A percentile compares a stretch with the other conserved stretches of the same genome.
These are phyloP conservation scores for Populus ilicifolia DNA, from an alignment of 345 rosid genomes.

Conservation along the genomic window DNA sequence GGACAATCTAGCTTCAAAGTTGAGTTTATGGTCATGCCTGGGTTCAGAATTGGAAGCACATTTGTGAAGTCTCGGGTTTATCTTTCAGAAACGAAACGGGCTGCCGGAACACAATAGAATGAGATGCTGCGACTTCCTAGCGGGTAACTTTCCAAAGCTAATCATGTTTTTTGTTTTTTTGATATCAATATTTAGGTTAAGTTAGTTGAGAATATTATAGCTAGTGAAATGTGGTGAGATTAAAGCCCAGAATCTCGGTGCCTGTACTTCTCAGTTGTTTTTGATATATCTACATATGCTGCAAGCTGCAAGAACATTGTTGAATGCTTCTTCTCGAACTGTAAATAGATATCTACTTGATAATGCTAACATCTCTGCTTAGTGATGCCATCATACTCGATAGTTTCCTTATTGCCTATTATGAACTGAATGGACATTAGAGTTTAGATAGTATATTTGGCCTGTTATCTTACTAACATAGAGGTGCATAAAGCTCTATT, in stretches of 20 bases:
- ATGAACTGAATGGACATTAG: background rate
- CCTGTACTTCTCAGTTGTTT: background rate
- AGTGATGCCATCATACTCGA: background rate
- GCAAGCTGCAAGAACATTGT: constrained; percentile 11
- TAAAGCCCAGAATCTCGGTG: background rate
- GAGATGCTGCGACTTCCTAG: background rate
- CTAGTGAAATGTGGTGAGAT: background rate
- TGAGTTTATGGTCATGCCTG: constrained; percentile 62
- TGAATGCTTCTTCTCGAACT: constrained; percentile 8
- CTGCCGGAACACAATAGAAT: background rate
- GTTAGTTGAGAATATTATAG: constrained; percentile 9
- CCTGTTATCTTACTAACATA: background rate
- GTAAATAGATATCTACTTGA: constrained; percentile 18
- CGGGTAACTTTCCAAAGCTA: constrained; percentile 3
- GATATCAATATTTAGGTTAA: constrained; percentile 2
- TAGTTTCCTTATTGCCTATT: background rate
- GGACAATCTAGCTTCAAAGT: constrained; percentile 25
- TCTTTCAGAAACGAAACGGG: constrained; percentile 30
- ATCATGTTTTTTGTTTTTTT: background rate
- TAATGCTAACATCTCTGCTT: background rate
- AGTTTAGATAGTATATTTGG: background rate
- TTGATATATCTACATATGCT: background rate
- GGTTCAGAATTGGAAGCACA: constrained; percentile 45
- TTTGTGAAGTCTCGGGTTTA: constrained; percentile 47
- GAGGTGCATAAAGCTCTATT: background rate